phyloP scores from a whole-genome alignment of 176 grass and related monocot genomes.

The Oryza glumipatula region DNA sequence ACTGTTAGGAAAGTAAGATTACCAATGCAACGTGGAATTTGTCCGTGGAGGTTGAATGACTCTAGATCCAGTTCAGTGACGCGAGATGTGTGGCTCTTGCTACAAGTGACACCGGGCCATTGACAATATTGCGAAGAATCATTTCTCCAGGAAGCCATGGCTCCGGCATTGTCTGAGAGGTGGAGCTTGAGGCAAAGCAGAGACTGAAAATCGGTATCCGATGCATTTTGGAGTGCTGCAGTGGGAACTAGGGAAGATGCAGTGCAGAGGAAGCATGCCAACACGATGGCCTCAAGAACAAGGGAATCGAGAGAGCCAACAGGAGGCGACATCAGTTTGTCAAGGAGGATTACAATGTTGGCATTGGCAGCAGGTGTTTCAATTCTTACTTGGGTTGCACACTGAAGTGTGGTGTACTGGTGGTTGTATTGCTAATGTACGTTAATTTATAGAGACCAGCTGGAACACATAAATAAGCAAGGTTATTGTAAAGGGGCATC shows the following conservation, averaged over 20 bases:
- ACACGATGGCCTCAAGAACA: too few relatives aligned
- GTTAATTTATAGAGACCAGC: too few relatives aligned
- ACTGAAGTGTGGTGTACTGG: neutral
- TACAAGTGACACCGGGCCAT: slow-evolving; percentile 41
- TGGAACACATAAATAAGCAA: too few relatives aligned
- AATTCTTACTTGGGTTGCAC: too few relatives aligned
- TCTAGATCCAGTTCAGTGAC: slow-evolving; percentile 16
- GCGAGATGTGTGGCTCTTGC: slow-evolving; percentile 4
- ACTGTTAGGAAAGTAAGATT: too few relatives aligned
- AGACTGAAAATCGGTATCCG: neutral
- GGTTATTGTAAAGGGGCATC: too few relatives aligned
- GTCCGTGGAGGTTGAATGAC: neutral
- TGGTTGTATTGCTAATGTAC: too few relatives aligned
- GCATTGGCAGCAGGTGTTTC: neutral
- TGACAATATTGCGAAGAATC: slow-evolving; percentile 16
- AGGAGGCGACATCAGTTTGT: too few relatives aligned
- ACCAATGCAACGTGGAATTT: too few relatives aligned
- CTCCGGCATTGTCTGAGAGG: neutral
- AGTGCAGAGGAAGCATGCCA: too few relatives aligned
- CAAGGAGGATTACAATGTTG: neutral
- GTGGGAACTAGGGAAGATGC: neutral
- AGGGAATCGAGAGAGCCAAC: too few relatives aligned
- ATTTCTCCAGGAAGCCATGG: slow-evolving; percentile 36
- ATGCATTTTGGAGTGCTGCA: neutral
- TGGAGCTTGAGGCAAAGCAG: slow-evolving; percentile 49